These are phyloP conservation scores for Croton laevigatus DNA, from an alignment of 441 rosid species.

Conservation along the genomic window DNA sequence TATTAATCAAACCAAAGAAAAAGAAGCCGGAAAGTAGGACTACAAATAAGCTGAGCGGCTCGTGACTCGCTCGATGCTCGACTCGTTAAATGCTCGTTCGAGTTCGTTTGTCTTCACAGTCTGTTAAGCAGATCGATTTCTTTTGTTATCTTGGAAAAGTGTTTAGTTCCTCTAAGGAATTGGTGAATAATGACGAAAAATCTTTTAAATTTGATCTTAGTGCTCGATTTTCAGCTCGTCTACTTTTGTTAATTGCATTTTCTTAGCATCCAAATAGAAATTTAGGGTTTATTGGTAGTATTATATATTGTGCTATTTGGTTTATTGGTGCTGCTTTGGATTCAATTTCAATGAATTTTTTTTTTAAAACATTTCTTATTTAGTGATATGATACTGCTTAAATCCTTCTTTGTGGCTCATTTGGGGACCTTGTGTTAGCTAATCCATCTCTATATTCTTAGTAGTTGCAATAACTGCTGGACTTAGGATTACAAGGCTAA, in stretches of 20 bases:
- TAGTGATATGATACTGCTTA: not conserved
- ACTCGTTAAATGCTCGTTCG: too few relatives aligned
- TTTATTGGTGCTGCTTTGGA: not conserved
- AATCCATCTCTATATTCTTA: not conserved
- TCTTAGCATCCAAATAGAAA: not conserved
- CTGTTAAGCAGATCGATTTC: too few relatives aligned
- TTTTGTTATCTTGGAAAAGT: too few relatives aligned
- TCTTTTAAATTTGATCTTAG: not conserved
- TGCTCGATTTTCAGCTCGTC: not conserved
- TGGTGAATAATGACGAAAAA: not conserved
- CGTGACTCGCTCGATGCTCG: too few relatives aligned
- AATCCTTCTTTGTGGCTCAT: not conserved
- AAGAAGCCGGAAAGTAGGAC: too few relatives aligned
- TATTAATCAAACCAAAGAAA: too few relatives aligned
- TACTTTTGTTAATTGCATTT: not conserved
- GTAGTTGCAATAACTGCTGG: slow-evolving; percentile 38
- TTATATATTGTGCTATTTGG: not conserved
- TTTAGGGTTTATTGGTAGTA: slow-evolving; percentile 8
- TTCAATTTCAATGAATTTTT: not conserved
- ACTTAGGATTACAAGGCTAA: slow-evolving; percentile 40
- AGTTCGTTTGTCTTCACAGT: too few relatives aligned
- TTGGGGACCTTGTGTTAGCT: not conserved
- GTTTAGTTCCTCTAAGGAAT: too few relatives aligned
- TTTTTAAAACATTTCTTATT: not conserved
- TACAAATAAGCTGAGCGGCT: too few relatives aligned